Evolutionary conservation across 2,329 filamentous ascomycete species (phyloP).

Genomic region (Colletotrichum plurivorum): DNA sequence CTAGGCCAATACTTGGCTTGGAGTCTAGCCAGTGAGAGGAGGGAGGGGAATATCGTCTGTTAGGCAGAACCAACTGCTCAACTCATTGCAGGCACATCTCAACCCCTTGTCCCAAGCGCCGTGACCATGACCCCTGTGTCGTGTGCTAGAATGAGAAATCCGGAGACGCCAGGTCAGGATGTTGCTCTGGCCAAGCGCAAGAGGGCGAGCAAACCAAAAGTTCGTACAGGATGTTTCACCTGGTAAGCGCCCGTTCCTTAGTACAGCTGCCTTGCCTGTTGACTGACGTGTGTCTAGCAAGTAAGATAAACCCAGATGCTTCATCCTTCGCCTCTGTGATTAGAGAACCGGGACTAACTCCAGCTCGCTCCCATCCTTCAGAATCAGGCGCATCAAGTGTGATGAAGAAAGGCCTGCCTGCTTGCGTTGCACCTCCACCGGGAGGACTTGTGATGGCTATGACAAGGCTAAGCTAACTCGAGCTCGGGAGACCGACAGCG

Average conservation of each 20-base stretch:
- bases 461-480: slow-evolving; percentile 39
- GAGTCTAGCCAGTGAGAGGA: too few relatives aligned
- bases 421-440: slow-evolving; percentile 51
- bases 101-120: too few relatives aligned
- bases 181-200: slow-evolving; percentile 42
- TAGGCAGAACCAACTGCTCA: too few relatives aligned
- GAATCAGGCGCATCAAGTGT: slow-evolving; percentile 54
- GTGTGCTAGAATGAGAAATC: neutral
- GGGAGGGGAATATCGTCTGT: too few relatives aligned
- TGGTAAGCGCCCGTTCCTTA: slow-evolving; percentile 49
- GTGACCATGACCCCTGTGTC: slow-evolving; percentile 12
- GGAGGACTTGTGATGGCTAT: slow-evolving; percentile 54
- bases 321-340: too few relatives aligned
- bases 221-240: slow-evolving; percentile 56
- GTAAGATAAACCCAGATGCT: slow-evolving; percentile 41
- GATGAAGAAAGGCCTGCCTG: slow-evolving; percentile 53
- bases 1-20: too few relatives aligned
- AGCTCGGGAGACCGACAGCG: neutral
- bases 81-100: too few relatives aligned
- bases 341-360: neutral
- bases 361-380: slow-evolving; percentile 27
- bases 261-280: neutral
- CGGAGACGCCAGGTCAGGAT: neutral
- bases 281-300: slow-evolving; percentile 43
- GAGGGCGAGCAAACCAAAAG: slow-evolving; percentile 55